Percentiles rank a stretch among this genome's conserved stretches.
Evolutionary conservation across 2,329 filamentous ascomycete genomes (phyloP).

Genomic region (Diaporthe longicolla): DNA sequence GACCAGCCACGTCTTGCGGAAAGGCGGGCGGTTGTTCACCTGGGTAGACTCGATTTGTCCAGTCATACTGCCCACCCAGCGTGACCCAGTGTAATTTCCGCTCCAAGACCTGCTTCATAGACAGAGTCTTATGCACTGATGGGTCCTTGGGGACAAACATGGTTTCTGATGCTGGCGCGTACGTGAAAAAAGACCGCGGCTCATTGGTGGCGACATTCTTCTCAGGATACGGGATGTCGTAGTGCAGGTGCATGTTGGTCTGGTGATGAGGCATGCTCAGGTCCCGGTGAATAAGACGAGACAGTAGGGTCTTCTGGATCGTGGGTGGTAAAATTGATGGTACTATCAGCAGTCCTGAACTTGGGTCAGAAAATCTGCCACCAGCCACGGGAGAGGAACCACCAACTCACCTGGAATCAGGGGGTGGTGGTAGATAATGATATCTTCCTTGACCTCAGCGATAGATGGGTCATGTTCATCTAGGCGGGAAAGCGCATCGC

Average conservation of each 20-base stretch:
- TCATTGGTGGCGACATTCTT: conserved; percentile 15
- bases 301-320: conserved; percentile 79
- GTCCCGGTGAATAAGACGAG: conserved; percentile 76
- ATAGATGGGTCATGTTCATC: conserved; percentile 51
- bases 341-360: conserved; percentile 81
- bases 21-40: conserved; percentile 77
- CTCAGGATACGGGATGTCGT: conserved; percentile 50
- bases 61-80: conserved; percentile 95
- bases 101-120: conserved; percentile 77
- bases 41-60: conserved; percentile 90
- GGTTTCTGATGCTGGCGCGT: conserved; percentile 64
- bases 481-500: conserved; percentile 60
- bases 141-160: conserved; percentile 78
- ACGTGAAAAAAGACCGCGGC: conserved; percentile 67
- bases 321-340: conserved; percentile 79
- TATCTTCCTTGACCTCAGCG: conserved; percentile 54
- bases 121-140: conserved; percentile 80
- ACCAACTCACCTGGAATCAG: conserved; percentile 74
- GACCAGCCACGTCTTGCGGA: conserved; percentile 77
- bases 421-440: conserved; percentile 73
- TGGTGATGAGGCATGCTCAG: conserved; percentile 79
- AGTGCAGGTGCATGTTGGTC: conserved; percentile 78
- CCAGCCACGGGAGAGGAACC: conserved; percentile 14
- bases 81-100: conserved; percentile 94
- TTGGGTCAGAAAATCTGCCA: conserved; percentile 15